phyloP scores from a whole-genome alignment of 495 filamentous ascomycete genomes.

The Annulohypoxylon nitens region DNA sequence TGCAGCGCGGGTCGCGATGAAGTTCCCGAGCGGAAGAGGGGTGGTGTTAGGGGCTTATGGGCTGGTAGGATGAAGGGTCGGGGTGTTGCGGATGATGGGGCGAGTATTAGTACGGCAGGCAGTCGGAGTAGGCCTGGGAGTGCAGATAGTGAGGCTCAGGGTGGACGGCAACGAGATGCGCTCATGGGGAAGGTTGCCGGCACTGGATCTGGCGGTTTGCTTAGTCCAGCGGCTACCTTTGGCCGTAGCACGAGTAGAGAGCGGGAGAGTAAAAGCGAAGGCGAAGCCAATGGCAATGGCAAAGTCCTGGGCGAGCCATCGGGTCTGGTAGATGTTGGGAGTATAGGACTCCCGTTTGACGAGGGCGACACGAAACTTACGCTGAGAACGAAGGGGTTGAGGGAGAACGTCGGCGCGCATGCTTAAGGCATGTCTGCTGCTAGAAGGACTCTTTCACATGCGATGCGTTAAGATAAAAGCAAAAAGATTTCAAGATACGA shows the following conservation, averaged over 20 bases:
- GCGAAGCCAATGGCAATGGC: neutral
- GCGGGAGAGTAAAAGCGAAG: neutral
- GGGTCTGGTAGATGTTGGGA: neutral
- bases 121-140: conserved; percentile 61
- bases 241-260: neutral
- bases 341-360: conserved; percentile 55
- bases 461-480: neutral
- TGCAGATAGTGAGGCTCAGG: conserved; percentile 57
- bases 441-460: no score
- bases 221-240: neutral
- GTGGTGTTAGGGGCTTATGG: conserved; percentile 77
- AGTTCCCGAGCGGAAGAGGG: conserved; percentile 80
- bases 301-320: neutral
- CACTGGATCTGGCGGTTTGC: neutral
- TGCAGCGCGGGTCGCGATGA: conserved; percentile 82
- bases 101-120: conserved; percentile 54
- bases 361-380: conserved; percentile 55
- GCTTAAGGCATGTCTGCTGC: conserved; percentile 28
- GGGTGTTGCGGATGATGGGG: conserved; percentile 48
- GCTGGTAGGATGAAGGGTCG: conserved; percentile 52
- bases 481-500: neutral
- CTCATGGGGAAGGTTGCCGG: conserved; percentile 52
- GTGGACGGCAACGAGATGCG: conserved; percentile 54
- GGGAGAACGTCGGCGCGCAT: conserved; percentile 59
- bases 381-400: conserved; percentile 61